Evolutionary conservation across 805 yeast species (phyloP).

Genomic region (Wickerhamiella vanderwaltii): DNA sequence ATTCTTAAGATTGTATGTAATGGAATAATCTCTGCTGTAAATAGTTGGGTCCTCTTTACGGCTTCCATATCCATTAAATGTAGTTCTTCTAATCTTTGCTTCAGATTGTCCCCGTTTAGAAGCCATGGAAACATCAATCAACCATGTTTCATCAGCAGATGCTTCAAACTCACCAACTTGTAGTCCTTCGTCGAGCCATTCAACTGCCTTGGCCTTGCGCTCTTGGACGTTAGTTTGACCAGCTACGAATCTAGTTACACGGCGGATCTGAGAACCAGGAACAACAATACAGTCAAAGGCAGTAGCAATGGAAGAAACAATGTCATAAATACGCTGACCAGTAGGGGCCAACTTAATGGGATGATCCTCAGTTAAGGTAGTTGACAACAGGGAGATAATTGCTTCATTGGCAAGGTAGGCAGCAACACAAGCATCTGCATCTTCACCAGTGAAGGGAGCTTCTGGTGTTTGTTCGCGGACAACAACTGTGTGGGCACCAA

Average conservation of each 20-base stretch:
- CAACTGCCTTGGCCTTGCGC: conserved; percentile 80
- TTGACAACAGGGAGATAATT: conserved; percentile 62
- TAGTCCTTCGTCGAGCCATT: conserved; percentile 25
- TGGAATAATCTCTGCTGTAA: conserved; percentile 77
- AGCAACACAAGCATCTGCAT: conserved; percentile 86
- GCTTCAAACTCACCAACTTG: conserved; percentile 48
- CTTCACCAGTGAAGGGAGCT: conserved; percentile 71
- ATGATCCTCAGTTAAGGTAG: conserved; percentile 46
- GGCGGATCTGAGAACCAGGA: conserved; percentile 87
- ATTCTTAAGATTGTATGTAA: conserved; percentile 62
- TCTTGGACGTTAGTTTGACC: conserved; percentile 95
- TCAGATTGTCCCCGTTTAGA: conserved; percentile 36
- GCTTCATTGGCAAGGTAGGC: conserved; percentile 83
- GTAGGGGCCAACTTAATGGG: conserved; percentile 32
- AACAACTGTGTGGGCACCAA: conserved; percentile 75
- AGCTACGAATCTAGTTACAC: conserved; percentile 83
- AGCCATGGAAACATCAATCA: conserved; percentile 71
- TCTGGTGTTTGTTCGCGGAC: conserved; percentile 38
- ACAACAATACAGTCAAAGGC: conserved; percentile 73
- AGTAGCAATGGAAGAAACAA: conserved; percentile 81
- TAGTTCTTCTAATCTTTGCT: conserved; percentile 23
- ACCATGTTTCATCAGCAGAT: conserved; percentile 80
- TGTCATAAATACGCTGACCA: conserved; percentile 55
- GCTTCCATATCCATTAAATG: conserved; percentile 24
- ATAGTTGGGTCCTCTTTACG: conserved; percentile 36